Percentiles rank a stretch among this genome's conserved stretches.
These are phyloP conservation scores for Chlamydomonas sphaeroides DNA, from an alignment of 139 green algal genomes.

Conservation along the genomic window DNA sequence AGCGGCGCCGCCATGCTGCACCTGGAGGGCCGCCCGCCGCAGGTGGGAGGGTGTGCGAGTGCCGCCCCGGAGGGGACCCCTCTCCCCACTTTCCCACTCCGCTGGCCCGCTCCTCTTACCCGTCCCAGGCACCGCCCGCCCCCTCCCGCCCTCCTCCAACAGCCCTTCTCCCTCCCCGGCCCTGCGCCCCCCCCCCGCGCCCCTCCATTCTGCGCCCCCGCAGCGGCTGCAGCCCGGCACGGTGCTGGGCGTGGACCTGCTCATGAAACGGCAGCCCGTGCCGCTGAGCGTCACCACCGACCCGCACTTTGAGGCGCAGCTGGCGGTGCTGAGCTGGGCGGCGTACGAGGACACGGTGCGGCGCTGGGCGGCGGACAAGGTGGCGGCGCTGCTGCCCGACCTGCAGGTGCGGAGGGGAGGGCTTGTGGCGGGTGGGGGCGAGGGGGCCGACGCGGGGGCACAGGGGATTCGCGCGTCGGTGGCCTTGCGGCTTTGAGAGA, in stretches of 20 bases:
- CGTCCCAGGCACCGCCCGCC: neutral
- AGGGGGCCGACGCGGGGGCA: too few relatives aligned
- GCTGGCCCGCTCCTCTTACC: neutral
- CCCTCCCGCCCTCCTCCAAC: too few relatives aligned
- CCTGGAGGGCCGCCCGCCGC: conserved; percentile 4
- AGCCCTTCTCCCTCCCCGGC: too few relatives aligned
- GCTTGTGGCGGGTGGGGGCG: too few relatives aligned
- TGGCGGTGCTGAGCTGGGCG: conserved; percentile 40
- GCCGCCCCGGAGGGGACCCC: neutral
- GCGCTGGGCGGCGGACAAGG: conserved; percentile 33
- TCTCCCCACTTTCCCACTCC: neutral
- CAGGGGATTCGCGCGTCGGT: too few relatives aligned
- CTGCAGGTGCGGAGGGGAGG: conserved; percentile 35
- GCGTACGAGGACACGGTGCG: conserved; percentile 29
- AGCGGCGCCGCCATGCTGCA: conserved; percentile 39
- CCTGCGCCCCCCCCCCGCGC: too few relatives aligned
- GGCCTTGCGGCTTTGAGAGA: too few relatives aligned
- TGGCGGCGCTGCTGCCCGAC: conserved; percentile 27
- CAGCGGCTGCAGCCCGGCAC: conserved; percentile 36
- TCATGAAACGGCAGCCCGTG: conserved; percentile 17
- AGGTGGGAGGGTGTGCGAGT: neutral
- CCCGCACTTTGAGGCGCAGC: conserved; percentile 48
- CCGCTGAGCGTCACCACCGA: conserved; percentile 29
- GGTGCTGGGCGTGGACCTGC: conserved; percentile 37
- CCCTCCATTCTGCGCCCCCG: too few relatives aligned